phyloP scores from a whole-genome alignment of 371 early-diverging fungal genomes.

The Apophysomyces elegans region DNA sequence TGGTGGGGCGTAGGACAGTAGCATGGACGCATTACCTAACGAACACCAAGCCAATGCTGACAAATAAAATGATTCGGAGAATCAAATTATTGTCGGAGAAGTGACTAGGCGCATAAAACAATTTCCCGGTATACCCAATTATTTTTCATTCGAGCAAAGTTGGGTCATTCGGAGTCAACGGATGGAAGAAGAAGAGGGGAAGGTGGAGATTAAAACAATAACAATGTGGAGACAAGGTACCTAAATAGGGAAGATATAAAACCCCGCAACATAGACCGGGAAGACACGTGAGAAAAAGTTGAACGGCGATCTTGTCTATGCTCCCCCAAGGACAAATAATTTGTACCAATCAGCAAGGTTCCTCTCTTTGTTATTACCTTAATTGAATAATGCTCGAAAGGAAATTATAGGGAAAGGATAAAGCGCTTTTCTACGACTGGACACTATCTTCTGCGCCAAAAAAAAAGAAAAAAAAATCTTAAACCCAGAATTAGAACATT shows the following conservation, averaged over 20 bases:
- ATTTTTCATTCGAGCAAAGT: neutral
- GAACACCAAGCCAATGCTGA: slow-evolving; percentile 3
- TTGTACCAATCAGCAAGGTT: slow-evolving; percentile 7
- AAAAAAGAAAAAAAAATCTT: slow-evolving; percentile 8
- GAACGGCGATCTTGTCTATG: neutral
- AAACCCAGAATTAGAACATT: slow-evolving; percentile 9
- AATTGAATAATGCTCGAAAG: slow-evolving; percentile 1
- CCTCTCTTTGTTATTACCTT: neutral
- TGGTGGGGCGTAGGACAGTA: neutral
- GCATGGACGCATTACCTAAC: slow-evolving; percentile 5
- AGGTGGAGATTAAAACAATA: neutral
- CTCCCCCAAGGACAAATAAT: neutral
- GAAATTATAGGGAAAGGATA: neutral
- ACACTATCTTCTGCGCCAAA: neutral
- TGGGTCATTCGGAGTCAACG: neutral
- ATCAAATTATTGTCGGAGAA: neutral
- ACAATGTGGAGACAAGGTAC: neutral
- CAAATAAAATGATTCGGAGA: neutral
- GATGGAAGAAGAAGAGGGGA: neutral
- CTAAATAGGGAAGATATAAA: neutral
- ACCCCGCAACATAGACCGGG: slow-evolving; percentile 6
- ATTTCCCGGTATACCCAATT: neutral
- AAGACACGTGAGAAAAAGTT: slow-evolving; percentile 5
- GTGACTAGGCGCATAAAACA: slow-evolving; percentile 7
- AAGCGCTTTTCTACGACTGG: neutral